Evolutionary conservation across 805 yeast species (phyloP), one percentile per base, ranked within the genome.

Genomic region (Candida boidinii): DNA sequence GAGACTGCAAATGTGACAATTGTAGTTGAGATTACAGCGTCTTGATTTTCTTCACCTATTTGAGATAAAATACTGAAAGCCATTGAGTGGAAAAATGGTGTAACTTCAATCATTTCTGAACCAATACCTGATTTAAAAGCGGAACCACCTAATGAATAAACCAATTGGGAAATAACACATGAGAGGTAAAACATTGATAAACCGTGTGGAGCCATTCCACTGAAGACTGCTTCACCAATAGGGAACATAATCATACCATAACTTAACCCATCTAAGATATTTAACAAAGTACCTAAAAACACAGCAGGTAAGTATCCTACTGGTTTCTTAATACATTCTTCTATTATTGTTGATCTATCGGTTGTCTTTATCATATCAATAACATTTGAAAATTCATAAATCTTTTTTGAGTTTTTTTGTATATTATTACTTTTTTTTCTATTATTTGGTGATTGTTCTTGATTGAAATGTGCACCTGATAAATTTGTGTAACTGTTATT

Each of bases 231-330:
- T 41, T 80, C 87, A 24, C 94, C 80, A 23, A 88, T 70, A 0
- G 98, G 98, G 60, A 92, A 92, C 65, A 92, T 76, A 51, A 92
- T 92, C 96, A 92, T 88, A 30, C 98, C 98, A 54, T 92, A 92
- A 0, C 95, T 85, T 30, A 92, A 66, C 0, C 94, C 98, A 55
- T 92, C 98, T 30, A 92, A 68, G 28, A 92, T 80, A 52, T 92
- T 92, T 28, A 92, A 64, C 28, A 92, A 58, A 0, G 86, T 64
- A 1, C 98, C 98, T 26, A 92, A 58, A 25, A 87, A 70, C 4
- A 88, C 95, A 0, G 95, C 79, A 0, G 98, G 97, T 3, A 76
- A 33, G 46, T 68, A 75, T 9, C 57, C 42, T 3, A 68, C 39
- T 1, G 80, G 78, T 37, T 54, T 58, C 1, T 54, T 34, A 11